Evolutionary conservation across 1,284 basidiomycete species (phyloP), one percentile per base, ranked within the genome.

Genomic region (Porodaedalea pini): DNA sequence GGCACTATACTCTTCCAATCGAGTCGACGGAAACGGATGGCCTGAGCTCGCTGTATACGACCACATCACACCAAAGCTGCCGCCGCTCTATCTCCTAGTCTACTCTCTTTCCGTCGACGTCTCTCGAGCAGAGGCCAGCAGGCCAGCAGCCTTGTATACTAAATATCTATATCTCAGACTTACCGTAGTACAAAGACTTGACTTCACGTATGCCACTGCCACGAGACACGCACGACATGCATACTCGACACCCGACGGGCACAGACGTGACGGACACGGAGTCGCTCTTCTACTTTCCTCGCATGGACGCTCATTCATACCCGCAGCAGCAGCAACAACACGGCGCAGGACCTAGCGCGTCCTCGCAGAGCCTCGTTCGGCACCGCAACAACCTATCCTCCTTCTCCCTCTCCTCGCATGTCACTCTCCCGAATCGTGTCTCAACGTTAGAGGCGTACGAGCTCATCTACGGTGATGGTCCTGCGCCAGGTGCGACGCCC

Each of bases 391-490:
- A 56, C 27, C 51, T 53, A 17, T 60, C 58, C 13, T 45, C 58
- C 13, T 39, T 60, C 19, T 56, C 58, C 19, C 50, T 60, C 25
- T 48, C 58, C 39, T 57, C 55, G 5, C 48, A 49, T 17, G 29
- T 57, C 34, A 57, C 58, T 25, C 25, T 59, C 10, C 44, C 57
- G 32, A 54, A 54, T 37, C 52, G 53, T 44, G 70, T 79, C 2
- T 82, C 81, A 2, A 80, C 85, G 5, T 68, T 86, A 13, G 84
- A 89, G 62, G 78, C 87, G 27, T 85, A 85, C 65, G 77, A 83
- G 54, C 78, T 80, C 49, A 83, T 88, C 52, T 86, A 86, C 60
- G 83, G 84, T 23, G 78, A 82, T 39, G 65, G 66, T 19, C 31
- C 62, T 0, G 51, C 64, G 58, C 64, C 75, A 5, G 41, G 29